Evolutionary conservation across 2,329 filamentous ascomycete species (phyloP), one percentile per base, ranked within the genome.

Genomic region (Xylaria sp.): DNA sequence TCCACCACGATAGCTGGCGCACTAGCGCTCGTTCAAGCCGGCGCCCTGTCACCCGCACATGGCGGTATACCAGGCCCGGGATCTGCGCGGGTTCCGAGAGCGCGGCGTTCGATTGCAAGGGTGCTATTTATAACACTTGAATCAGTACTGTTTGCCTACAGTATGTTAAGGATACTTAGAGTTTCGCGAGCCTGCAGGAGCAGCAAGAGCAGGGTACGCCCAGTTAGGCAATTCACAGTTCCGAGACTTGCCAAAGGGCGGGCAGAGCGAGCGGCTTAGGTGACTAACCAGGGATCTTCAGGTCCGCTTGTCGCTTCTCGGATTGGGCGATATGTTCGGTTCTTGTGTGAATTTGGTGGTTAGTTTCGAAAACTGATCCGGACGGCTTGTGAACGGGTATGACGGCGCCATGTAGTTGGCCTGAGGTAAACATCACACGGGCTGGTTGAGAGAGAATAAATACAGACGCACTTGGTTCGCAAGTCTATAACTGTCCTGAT

Each of bases 401-500:
- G 3, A 2, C 38, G 10, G 38, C 17, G 8, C 11, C 17, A 9
- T 19, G 5, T 40, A 2, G 21, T 23, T 44, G 21, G n/a, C 8
- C 11, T 13, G 41, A 17, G 21, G 25, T 17, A 9, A 19, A 31
- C 4, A 23, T 13, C 47, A 23, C 10, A 37, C 6, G 19, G 31
- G 11, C n/a, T 23, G 11, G 19, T 15, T 2, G 11, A 33, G 44
- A 19, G 53, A 27, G 21, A 10, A 25, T 31, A 10, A 17, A 17
- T 37, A 31, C 17, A 43, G 35, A 48, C 27, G 33, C 81, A 91
- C 87, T 89, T 87, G 64, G 92, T 91, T 58, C 93, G 85, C 10
- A 96, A 79, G 77, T 96, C 93, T 62, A 96, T 84, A 40, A 96
- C 85, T 2, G 87, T 91, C 67, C 82, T 85, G 65, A 96, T 85